phyloP scores from a whole-genome alignment of 768 basidiomycete genomes.

The Boletus rubroflammeus region DNA sequence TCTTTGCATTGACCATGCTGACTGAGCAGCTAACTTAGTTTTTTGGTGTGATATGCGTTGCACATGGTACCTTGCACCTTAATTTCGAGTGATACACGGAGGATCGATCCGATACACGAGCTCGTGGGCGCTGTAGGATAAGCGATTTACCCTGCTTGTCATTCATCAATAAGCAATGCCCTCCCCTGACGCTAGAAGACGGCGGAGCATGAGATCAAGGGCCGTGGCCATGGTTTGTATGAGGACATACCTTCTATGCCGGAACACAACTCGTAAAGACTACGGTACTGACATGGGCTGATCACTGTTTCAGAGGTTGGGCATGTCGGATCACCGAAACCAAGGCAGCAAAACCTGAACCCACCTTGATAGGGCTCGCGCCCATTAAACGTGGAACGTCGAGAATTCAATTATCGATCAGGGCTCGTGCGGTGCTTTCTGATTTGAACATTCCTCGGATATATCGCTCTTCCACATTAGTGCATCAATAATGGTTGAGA shows the following conservation, averaged over 20 bases:
- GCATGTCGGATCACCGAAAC: constrained; percentile 1
- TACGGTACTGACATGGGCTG: neutral
- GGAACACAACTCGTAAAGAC: neutral
- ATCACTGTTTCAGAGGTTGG: neutral
- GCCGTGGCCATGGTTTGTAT: neutral
- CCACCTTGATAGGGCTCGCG: constrained; percentile 7
- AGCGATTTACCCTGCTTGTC: neutral
- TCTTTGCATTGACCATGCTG: neutral
- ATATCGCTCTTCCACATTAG: neutral
- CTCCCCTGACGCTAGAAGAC: neutral
- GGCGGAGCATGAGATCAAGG: neutral
- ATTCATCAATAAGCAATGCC: neutral
- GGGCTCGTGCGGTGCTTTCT: neutral
- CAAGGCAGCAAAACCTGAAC: neutral
- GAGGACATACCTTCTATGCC: neutral
- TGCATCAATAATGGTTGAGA: neutral
- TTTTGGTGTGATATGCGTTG: neutral
- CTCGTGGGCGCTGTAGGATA: neutral
- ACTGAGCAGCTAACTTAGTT: neutral
- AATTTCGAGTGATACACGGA: neutral
- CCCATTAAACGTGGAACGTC: constrained; percentile 7
- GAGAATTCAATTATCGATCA: neutral
- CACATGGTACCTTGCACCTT: constrained; percentile 1
- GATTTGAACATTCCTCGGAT: constrained; percentile 8
- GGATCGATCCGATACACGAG: neutral